phyloP scores from a whole-genome alignment of 108 stramenopile species.

The Nannochloropsis granulata region DNA sequence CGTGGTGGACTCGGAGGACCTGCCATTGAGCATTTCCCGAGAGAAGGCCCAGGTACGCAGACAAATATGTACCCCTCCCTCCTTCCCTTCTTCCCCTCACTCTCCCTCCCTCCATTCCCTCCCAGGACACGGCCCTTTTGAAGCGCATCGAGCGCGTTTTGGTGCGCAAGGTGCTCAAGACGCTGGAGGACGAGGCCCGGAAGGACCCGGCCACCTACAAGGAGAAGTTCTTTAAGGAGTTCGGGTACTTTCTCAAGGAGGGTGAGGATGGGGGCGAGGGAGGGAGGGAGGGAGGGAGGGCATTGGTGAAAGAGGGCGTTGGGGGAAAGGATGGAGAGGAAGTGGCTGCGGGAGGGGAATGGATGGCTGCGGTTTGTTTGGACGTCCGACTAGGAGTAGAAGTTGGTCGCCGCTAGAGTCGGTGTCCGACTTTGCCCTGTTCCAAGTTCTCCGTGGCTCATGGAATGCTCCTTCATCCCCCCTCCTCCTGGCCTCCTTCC shows the following conservation, averaged over 20 bases:
- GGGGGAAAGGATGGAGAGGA: background rate
- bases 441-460: too few relatives aligned
- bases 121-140: slow-evolving; percentile 68
- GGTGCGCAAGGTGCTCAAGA: slow-evolving; percentile 56
- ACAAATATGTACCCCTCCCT: too few relatives aligned
- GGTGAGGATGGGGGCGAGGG: slow-evolving; percentile 30
- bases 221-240: slow-evolving; percentile 77
- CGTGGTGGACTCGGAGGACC: slow-evolving; percentile 95
- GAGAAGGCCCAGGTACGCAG: slow-evolving; percentile 67
- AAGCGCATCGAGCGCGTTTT: slow-evolving; percentile 66
- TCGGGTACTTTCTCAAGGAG: slow-evolving; percentile 88
- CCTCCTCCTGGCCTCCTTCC: background rate
- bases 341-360: background rate
- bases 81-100: too few relatives aligned
- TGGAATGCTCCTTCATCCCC: background rate
- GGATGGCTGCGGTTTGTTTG: background rate
- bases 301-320: too few relatives aligned
- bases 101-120: too few relatives aligned
- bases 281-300: too few relatives aligned
- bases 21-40: slow-evolving; percentile 83
- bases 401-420: too few relatives aligned
- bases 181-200: slow-evolving; percentile 35
- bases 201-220: slow-evolving; percentile 74
- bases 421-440: too few relatives aligned
- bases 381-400: too few relatives aligned